These are phyloP conservation scores for Solanum sejunctum DNA, from an alignment of 257 asterid species.

Conservation along the genomic window DNA sequence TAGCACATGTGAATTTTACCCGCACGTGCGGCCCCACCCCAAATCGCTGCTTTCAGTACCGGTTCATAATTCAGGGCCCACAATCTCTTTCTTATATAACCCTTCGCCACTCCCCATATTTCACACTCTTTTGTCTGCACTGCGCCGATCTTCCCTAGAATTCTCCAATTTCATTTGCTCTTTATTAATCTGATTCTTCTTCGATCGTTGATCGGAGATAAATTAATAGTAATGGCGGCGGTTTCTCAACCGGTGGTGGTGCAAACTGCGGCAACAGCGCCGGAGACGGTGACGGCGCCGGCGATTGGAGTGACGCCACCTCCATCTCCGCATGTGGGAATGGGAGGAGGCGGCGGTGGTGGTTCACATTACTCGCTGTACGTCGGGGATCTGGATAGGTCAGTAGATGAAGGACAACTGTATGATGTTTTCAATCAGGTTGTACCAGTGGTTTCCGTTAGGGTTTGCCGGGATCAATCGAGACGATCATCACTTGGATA, in stretches of 20 bases:
- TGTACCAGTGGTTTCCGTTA: slow-evolving; percentile 52
- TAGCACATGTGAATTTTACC: background rate
- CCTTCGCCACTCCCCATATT: background rate
- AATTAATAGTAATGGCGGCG: background rate
- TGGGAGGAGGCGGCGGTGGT: background rate
- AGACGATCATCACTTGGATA: slow-evolving; percentile 50
- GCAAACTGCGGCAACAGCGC: slow-evolving; percentile 12
- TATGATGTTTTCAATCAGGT: slow-evolving; percentile 60
- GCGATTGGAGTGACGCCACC: slow-evolving; percentile 16
- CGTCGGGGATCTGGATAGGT: slow-evolving; percentile 67
- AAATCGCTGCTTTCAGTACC: background rate
- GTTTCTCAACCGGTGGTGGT: slow-evolving; percentile 19
- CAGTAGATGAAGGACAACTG: slow-evolving; percentile 52
- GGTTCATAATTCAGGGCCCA: background rate
- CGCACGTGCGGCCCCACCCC: background rate
- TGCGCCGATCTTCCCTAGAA: background rate
- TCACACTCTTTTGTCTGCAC: background rate
- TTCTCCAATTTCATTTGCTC: background rate
- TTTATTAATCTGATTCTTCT: background rate
- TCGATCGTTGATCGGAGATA: background rate
- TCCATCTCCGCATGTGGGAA: background rate
- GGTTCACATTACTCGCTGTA: slow-evolving; percentile 38
- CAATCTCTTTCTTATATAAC: background rate
- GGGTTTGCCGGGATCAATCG: slow-evolving; percentile 65
- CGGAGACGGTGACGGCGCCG: background rate